Conservation (phyloP, 768 basidiomycete species). For the Mycena capillaripes region DNA sequence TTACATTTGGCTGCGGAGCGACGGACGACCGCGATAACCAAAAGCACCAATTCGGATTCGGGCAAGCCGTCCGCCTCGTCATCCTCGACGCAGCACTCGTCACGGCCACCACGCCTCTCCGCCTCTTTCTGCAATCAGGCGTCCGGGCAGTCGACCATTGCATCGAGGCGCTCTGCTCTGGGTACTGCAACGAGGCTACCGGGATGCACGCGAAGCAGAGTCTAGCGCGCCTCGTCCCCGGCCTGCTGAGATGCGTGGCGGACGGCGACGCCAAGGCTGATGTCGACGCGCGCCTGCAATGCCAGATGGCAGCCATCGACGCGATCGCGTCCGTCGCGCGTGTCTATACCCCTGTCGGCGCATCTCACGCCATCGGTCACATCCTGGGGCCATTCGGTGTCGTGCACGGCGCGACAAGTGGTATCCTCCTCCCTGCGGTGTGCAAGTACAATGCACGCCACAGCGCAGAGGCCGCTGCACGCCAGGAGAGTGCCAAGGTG, state of each 20-base stretch:
- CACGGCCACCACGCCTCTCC: neutral
- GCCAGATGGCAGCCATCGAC: constrained; percentile 2
- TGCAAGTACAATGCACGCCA: neutral
- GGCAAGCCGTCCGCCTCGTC: neutral
- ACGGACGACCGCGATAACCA: constrained; percentile 19
- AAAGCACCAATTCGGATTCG: neutral
- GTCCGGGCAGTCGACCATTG: neutral
- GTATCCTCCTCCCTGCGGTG: constrained; percentile 10
- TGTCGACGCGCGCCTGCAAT: constrained; percentile 6
- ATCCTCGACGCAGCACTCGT: neutral
- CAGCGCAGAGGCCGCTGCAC: neutral
- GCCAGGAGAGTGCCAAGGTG: neutral
- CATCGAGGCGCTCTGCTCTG: neutral
- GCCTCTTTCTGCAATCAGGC: neutral
- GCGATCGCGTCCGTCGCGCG: neutral
- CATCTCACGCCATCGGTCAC: constrained; percentile 17
- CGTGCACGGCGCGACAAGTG: constrained; percentile 10
- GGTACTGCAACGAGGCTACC: constrained; percentile 2
- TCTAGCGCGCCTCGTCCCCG: neutral
- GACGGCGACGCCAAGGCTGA: neutral
- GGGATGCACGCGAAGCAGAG: constrained; percentile 1
- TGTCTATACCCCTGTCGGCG: neutral
- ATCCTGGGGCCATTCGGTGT: constrained; percentile 12
- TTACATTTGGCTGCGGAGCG: neutral
- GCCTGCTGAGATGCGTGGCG: neutral